phyloP scores from a whole-genome alignment of 805 yeast species.

The Cyberlindnera bimundalis region DNA sequence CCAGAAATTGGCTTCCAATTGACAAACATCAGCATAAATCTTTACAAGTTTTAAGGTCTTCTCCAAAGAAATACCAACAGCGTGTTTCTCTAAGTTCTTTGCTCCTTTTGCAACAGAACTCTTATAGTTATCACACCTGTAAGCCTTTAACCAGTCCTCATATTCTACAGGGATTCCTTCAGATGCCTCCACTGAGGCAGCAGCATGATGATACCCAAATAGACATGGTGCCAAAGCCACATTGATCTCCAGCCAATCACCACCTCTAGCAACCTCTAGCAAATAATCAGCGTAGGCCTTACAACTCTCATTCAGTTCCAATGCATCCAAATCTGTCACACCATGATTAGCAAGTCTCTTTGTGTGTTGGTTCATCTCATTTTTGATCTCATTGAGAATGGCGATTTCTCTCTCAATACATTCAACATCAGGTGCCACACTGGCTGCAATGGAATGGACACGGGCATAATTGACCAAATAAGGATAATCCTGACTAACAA shows the following conservation, averaged over 20 bases:
- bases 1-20: slow-evolving; percentile 70
- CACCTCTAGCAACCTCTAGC: slow-evolving; percentile 45
- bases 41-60: slow-evolving; percentile 49
- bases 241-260: slow-evolving; percentile 62
- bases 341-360: slow-evolving; percentile 40
- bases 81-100: slow-evolving; percentile 42
- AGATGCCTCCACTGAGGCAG: slow-evolving; percentile 32
- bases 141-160: slow-evolving; percentile 58
- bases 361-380: slow-evolving; percentile 56
- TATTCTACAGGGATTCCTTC: slow-evolving; percentile 30
- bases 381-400: slow-evolving; percentile 48
- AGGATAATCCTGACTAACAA: slow-evolving; percentile 56
- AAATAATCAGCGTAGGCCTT: slow-evolving; percentile 59
- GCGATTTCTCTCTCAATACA: slow-evolving; percentile 48
- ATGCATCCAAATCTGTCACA: slow-evolving; percentile 41
- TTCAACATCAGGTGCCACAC: slow-evolving; percentile 53
- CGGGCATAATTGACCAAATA: slow-evolving; percentile 68
- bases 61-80: slow-evolving; percentile 38
- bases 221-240: slow-evolving; percentile 74
- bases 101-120: slow-evolving; percentile 52
- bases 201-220: slow-evolving; percentile 59
- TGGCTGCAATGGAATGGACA: slow-evolving; percentile 60
- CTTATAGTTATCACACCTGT: slow-evolving; percentile 53
- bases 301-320: slow-evolving; percentile 55
- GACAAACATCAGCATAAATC: slow-evolving; percentile 57